Evolutionary conservation across 129 eudicot species (phyloP).

Genomic region (Scalesia atractyloides): DNA sequence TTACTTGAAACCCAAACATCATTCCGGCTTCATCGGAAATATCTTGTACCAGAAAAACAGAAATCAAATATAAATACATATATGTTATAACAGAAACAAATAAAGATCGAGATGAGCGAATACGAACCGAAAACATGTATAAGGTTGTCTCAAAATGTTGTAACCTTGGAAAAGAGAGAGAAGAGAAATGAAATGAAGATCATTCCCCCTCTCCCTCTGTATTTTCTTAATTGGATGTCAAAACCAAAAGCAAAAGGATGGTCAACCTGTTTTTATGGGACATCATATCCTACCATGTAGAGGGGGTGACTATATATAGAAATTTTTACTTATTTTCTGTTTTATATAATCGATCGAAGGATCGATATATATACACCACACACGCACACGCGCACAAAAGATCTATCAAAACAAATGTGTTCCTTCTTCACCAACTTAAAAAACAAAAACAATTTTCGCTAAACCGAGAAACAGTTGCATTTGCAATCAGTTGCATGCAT

Average conservation of each 20-base stretch:
- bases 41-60: not conserved
- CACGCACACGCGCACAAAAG: not conserved
- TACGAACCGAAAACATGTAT: no score
- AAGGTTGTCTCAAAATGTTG: no score
- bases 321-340: not conserved
- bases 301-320: not conserved
- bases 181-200: slow-evolving; percentile 25
- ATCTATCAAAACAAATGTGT: not conserved
- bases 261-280: not conserved
- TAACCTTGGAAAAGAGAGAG: no score
- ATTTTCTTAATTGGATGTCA: slow-evolving; percentile 12
- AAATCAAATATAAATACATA: not conserved
- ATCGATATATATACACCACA: no score
- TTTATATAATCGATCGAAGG: not conserved
- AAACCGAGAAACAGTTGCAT: no score
- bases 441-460: no score
- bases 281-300: not conserved
- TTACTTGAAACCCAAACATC: slow-evolving; percentile 49
- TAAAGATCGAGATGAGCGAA: no score
- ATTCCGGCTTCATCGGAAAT: slow-evolving; percentile 21
- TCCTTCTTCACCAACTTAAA: no score
- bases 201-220: slow-evolving; percentile 9
- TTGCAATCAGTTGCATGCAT: no score
- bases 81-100: slow-evolving; percentile 2
- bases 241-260: slow-evolving; percentile 22